Base-by-base conservation (phyloP, 768 basidiomycete genomes). In the Leccinum sublutescens region DNA sequence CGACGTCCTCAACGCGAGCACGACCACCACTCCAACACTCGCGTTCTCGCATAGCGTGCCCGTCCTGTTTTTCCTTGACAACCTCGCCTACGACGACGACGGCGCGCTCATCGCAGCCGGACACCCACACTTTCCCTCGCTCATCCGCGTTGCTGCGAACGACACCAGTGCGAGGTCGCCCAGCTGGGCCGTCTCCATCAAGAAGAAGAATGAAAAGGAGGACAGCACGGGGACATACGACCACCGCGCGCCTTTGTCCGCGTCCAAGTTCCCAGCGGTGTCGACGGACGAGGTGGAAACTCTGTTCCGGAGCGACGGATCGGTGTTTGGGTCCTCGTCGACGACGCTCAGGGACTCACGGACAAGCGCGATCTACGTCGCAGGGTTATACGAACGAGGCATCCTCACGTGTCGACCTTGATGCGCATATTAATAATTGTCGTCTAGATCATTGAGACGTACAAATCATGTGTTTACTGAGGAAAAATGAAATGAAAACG, bases 291-390 rank as follows among this genome's bases (percentile, higher is more conserved):
- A 78, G 34, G 56, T 89, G 31, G 76, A 80, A 65, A 88, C 89
- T 0, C 62, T 91, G n/a, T 90, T 88, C 74, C 88, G 88, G 74
- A 90, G 89, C 64, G 77, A 85, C 60, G 88, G 89, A n/a, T 75
- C 78, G 4, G 79, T 79, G 5, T 87, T 87, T 64, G 77, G 80
- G 14, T 73, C 79, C 2, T 83, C 85, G 15, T 73, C 78, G 8
- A 86, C 85, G 8, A 81, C 76, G 1, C 58, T 88, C 62, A 68
- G 77, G 36, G 87, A 89, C 67, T 71, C 77, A 0, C 63, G 71
- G 12, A 78, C 80, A 1, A 83, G 82, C 0, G 66, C 62, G 0
- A 65, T 88, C 15, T 88, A 84, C 61, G 64, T 87, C 12, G 23
- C 23, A 23, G 23, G 87, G 2, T 68, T 89, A 54, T 89, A 89